A percentile compares a stretch with the other conserved stretches of the same genome.
These are phyloP conservation scores for Kuraishia floccosa DNA, from an alignment of 805 yeast species.

Conservation along the genomic window DNA sequence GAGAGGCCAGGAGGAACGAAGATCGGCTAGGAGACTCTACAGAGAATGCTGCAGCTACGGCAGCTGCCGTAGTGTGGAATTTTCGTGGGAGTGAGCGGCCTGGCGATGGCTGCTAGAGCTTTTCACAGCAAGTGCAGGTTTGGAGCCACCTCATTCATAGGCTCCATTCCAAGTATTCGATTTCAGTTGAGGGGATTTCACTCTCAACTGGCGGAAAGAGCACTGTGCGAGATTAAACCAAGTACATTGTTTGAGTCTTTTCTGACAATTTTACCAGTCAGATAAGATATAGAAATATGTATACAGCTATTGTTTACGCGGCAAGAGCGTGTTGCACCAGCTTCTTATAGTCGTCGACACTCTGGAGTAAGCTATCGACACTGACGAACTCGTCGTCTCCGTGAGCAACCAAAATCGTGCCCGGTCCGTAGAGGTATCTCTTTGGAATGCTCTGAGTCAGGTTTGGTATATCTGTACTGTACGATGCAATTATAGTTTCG, in stretches of 20 bases:
- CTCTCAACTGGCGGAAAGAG: too few relatives aligned
- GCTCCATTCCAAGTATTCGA: too few relatives aligned
- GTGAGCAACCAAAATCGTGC: constrained; percentile 51
- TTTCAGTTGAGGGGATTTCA: too few relatives aligned
- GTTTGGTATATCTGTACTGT: constrained; percentile 34
- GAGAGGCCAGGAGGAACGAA: too few relatives aligned
- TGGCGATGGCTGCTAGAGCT: too few relatives aligned
- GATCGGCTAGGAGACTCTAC: too few relatives aligned
- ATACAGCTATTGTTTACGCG: background rate
- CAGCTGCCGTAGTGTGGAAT: too few relatives aligned
- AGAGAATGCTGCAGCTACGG: too few relatives aligned
- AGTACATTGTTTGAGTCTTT: constrained; percentile 1
- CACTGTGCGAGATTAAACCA: too few relatives aligned
- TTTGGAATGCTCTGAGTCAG: constrained; percentile 22
- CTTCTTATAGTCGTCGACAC: constrained; percentile 42
- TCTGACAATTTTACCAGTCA: background rate
- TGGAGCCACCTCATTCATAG: too few relatives aligned
- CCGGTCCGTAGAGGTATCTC: constrained; percentile 57
- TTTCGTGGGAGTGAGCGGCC: too few relatives aligned
- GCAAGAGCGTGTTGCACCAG: constrained; percentile 16
- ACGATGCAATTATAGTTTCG: constrained; percentile 26
- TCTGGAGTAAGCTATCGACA: constrained; percentile 30
- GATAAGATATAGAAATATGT: background rate
- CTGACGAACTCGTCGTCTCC: constrained; percentile 43
- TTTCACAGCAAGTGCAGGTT: too few relatives aligned